Conservation (phyloP, 2,329 filamentous ascomycete genomes). For the Paradendryphiella salina region DNA sequence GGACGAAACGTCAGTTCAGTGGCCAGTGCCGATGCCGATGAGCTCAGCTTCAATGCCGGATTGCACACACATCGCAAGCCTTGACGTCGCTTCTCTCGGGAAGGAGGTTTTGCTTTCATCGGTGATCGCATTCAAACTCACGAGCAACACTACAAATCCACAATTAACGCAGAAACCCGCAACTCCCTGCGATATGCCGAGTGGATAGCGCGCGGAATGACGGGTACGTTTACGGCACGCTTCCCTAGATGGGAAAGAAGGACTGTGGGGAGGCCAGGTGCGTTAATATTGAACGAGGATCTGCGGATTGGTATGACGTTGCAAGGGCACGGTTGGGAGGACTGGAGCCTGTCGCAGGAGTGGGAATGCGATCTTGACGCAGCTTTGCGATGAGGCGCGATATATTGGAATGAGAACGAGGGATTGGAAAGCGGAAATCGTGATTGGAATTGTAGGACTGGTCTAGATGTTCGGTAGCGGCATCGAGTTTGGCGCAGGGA, state of each 20-base stretch:
- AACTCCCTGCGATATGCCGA: not conserved
- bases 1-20: not conserved
- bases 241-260: not conserved
- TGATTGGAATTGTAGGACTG: not conserved
- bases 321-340: constrained; percentile 4
- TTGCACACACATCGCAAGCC: not conserved
- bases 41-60: constrained; percentile 1
- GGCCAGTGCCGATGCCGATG: constrained; percentile 3
- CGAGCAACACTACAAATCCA: constrained; percentile 7
- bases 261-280: constrained; percentile 6
- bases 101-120: constrained; percentile 1
- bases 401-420: not conserved
- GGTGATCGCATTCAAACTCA: not conserved
- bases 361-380: not conserved
- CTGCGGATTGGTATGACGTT: constrained; percentile 21
- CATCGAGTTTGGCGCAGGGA: constrained; percentile 9
- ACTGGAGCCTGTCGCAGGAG: constrained; percentile 5
- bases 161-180: constrained; percentile 1
- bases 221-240: not conserved
- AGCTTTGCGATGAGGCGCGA: not conserved
- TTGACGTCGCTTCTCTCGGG: not conserved
- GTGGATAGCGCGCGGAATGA: not conserved
- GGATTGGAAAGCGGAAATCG: not conserved
- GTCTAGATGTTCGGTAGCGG: constrained; percentile 11
- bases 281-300: constrained; percentile 13